A percentile compares a stretch with the other conserved stretches of the same genome.
Evolutionary conservation across 2,329 filamentous ascomycete species (phyloP).

Genomic region (Cytospora schulzeri): DNA sequence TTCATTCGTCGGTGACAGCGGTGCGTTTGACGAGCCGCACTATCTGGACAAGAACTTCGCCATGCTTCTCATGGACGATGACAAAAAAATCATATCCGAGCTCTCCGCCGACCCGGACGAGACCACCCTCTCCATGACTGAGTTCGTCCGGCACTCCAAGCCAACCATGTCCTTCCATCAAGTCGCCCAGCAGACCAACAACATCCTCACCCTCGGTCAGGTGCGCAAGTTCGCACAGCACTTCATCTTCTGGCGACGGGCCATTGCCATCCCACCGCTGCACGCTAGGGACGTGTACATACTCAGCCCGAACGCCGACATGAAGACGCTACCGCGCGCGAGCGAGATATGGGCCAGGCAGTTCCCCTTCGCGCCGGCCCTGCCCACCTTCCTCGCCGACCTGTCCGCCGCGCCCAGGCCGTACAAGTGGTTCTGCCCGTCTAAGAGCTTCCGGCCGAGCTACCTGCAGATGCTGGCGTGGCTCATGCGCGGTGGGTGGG

Average conservation of each 20-base stretch:
- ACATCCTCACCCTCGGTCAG: constrained; percentile 74
- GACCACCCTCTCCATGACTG: constrained; percentile 74
- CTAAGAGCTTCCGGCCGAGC: constrained; percentile 80
- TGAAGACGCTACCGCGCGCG: constrained; percentile 69
- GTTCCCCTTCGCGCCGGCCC: constrained; percentile 80
- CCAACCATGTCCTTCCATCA: constrained; percentile 70
- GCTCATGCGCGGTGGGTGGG: constrained; percentile 90
- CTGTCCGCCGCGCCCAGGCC: constrained; percentile 79
- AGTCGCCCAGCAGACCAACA: constrained; percentile 62
- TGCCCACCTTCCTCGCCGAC: constrained; percentile 85
- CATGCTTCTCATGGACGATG: constrained; percentile 80
- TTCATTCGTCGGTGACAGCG: constrained; percentile 69
- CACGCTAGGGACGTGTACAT: constrained; percentile 91
- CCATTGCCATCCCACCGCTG: constrained; percentile 86
- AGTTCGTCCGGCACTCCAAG: constrained; percentile 76
- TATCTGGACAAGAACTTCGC: constrained; percentile 85
- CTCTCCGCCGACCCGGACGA: constrained; percentile 78
- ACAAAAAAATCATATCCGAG: constrained; percentile 71
- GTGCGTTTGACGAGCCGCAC: constrained; percentile 60
- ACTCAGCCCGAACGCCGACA: constrained; percentile 85
- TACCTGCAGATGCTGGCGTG: constrained; percentile 93
- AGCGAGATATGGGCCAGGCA: constrained; percentile 71
- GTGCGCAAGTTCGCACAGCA: constrained; percentile 88
- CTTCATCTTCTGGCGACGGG: constrained; percentile 93
- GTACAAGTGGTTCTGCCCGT: constrained; percentile 83